Evolutionary conservation across 2,329 filamentous ascomycete species (phyloP), one percentile per base, ranked within the genome.

Genomic region (Penicillium polonicum): DNA sequence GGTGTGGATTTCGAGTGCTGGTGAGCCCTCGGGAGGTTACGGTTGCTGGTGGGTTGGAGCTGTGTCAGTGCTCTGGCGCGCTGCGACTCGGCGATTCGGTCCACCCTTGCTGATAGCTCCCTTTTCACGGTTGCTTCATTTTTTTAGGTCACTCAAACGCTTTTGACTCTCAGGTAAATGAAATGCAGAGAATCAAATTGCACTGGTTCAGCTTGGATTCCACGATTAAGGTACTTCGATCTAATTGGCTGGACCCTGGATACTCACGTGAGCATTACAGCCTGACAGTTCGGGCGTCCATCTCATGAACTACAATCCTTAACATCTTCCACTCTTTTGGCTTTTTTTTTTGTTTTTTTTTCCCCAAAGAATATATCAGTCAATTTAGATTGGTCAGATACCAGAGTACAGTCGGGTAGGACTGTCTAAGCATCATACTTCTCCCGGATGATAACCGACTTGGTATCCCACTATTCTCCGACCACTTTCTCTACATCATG

Each of bases 11-110:
- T 27, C 13, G 21, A 17, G 21, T 55, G 39, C 44, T 55, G 29
- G 19, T 35, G 27, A 35, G 31, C 46, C 23, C 52, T 51, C 52
- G 55, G 55, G 35, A 56, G 31, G 52, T 15, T 29, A 27, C 46
- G 53, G 53, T 52, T 56, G n/a, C 31, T 51, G 46, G 53, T 50
- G 53, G 53, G 39, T 55, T 51, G 46, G 52, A 43, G 52, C 36
- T 55, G 29, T 33, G 45, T 42, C 17, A 27, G 49, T 52, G 50
- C 38, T 36, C 29, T 45, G 39, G 39, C 45, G 15, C 31, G 21
- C 17, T 45, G 29, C 31, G 17, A 45, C 21, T 52, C 12, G 29
- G 29, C 31, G 31, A 45, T 17, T 52, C 17, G 29, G 39, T 21
- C 21, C 39, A 36, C 39, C 50, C 41, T 29, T 46, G 29, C 13